These are phyloP conservation scores for Nothomitra cinnamomea DNA, from an alignment of 2,329 filamentous ascomycete species.

Conservation along the genomic window DNA sequence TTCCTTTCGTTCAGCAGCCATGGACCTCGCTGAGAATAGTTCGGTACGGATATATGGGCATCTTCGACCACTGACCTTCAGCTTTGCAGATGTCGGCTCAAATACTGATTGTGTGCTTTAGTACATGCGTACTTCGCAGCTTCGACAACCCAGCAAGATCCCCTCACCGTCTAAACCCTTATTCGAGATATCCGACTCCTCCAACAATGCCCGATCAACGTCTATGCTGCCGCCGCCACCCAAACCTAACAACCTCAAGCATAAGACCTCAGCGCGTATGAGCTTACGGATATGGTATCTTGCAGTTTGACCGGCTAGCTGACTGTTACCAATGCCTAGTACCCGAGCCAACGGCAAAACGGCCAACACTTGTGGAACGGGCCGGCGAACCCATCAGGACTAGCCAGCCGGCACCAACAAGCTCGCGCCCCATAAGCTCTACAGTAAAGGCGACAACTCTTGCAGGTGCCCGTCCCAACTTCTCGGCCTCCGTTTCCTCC, in stretches of 20 bases:
- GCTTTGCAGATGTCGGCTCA: not conserved
- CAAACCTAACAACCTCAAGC: conserved; percentile 27
- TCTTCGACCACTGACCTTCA: too few relatives aligned
- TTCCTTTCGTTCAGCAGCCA: too few relatives aligned
- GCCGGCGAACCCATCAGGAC: conserved; percentile 34
- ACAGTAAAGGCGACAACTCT: conserved; percentile 30
- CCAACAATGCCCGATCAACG: conserved; percentile 34
- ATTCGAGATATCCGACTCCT: conserved; percentile 32
- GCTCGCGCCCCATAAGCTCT: conserved; percentile 22
- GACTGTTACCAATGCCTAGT: too few relatives aligned
- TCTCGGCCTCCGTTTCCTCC: conserved; percentile 22
- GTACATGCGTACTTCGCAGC: conserved; percentile 14
- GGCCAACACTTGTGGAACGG: conserved; percentile 39
- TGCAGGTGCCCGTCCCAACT: conserved; percentile 19
- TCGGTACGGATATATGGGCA: too few relatives aligned
- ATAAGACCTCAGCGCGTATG: conserved; percentile 33
- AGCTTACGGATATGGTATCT: too few relatives aligned
- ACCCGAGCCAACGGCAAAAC: conserved; percentile 39
- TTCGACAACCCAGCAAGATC: conserved; percentile 20
- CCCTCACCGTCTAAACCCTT: conserved; percentile 21
- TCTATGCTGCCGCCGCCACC: conserved; percentile 28
- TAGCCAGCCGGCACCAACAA: conserved; percentile 24
- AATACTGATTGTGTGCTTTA: not conserved
- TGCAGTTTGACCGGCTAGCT: too few relatives aligned
- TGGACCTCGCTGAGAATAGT: too few relatives aligned